phyloP scores from a whole-genome alignment of 1,284 basidiomycete species.

The Meripilus lineatus region DNA sequence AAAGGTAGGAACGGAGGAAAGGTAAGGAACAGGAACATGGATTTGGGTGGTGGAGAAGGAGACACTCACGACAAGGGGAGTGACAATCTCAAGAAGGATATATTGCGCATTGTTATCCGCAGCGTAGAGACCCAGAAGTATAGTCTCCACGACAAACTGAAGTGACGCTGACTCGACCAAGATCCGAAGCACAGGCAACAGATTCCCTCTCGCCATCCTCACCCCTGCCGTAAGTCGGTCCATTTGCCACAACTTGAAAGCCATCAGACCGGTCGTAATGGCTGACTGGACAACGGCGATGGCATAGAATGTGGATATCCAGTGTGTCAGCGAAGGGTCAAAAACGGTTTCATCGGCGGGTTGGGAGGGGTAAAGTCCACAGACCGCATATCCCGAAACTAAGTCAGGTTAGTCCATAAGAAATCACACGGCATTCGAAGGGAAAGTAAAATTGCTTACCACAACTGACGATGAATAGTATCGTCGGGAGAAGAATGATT shows the following conservation, averaged over 20 bases:
- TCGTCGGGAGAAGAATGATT: conserved; percentile 18
- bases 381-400: conserved; percentile 8
- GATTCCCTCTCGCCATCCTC: background rate
- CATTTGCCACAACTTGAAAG: conserved; percentile 2
- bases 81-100: no score
- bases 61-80: conserved; percentile 26
- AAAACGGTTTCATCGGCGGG: conserved; percentile 1
- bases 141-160: conserved; percentile 22
- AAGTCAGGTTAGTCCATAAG: background rate
- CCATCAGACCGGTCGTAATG: conserved; percentile 7
- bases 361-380: background rate
- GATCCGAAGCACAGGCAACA: conserved; percentile 18
- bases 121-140: conserved; percentile 26
- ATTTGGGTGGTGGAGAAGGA: background rate
- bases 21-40: background rate
- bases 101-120: conserved; percentile 22
- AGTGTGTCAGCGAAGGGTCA: conserved; percentile 4
- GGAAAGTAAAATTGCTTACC: conserved; percentile 17
- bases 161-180: conserved; percentile 28
- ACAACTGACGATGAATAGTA: conserved; percentile 21
- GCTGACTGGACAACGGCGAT: no score
- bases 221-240: background rate
- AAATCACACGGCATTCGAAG: background rate
- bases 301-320: conserved; percentile 6
- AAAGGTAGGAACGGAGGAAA: background rate